A percentile compares a stretch with the other conserved stretches of the same genome.
These are phyloP conservation scores for Phytophthora colocasiae DNA, from an alignment of 352 stramenopile species.

Conservation along the genomic window DNA sequence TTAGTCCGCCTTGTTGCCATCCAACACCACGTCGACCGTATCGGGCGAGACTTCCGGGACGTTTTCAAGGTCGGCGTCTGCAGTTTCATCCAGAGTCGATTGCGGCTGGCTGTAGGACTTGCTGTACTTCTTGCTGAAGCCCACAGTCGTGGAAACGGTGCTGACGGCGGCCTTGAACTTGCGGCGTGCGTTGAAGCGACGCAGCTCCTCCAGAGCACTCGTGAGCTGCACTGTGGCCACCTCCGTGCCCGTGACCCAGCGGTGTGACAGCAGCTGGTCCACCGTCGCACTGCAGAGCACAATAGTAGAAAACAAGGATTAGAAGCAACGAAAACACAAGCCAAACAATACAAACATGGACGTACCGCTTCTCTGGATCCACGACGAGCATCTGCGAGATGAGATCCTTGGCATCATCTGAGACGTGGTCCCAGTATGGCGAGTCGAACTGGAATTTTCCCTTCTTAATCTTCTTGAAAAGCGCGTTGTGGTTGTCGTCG, in stretches of 20 bases:
- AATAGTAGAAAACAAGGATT: slow-evolving; percentile 7
- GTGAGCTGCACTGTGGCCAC: slow-evolving; percentile 91
- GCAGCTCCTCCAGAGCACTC: slow-evolving; percentile 92
- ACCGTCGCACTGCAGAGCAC: slow-evolving; percentile 69
- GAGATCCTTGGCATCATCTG: slow-evolving; percentile 94
- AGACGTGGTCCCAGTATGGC: slow-evolving; percentile 96
- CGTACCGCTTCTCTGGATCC: slow-evolving; percentile 88
- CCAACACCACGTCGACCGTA: slow-evolving; percentile 36
- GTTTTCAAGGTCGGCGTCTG: slow-evolving; percentile 17
- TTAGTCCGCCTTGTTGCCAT: slow-evolving; percentile 35
- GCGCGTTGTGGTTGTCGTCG: slow-evolving; percentile 93
- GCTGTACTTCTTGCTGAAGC: slow-evolving; percentile 82
- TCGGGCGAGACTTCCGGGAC: slow-evolving; percentile 30
- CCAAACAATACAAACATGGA: not conserved
- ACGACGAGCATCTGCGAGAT: slow-evolving; percentile 94
- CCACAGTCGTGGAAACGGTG: slow-evolving; percentile 79
- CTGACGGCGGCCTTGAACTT: slow-evolving; percentile 95
- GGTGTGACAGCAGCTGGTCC: slow-evolving; percentile 87
- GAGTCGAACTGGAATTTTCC: slow-evolving; percentile 96
- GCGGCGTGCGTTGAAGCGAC: slow-evolving; percentile 94
- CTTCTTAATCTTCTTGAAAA: slow-evolving; percentile 96
- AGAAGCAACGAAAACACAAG: not conserved
- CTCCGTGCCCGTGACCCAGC: slow-evolving; percentile 90
- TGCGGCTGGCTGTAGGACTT: slow-evolving; percentile 55
- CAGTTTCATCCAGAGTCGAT: slow-evolving; percentile 32